These are phyloP conservation scores for Panicum virgatum DNA, from an alignment of 202 grass and related monocot species.

Conservation along the genomic window DNA sequence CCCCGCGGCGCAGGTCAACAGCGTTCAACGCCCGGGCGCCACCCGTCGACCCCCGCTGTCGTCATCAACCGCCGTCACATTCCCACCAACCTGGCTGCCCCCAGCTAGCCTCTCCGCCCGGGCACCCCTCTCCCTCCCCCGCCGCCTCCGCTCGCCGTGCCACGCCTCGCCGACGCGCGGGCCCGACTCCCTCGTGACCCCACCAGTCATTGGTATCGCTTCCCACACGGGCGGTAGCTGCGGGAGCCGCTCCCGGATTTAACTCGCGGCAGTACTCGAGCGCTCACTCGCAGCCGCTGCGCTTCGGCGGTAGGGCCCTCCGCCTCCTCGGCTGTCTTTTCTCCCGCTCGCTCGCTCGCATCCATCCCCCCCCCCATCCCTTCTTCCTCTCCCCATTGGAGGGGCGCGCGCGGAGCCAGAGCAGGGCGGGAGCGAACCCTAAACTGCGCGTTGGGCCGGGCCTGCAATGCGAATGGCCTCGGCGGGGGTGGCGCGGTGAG, in stretches of 20 bases:
- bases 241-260: not conserved
- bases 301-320: not conserved
- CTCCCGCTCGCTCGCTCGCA: not conserved
- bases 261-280: not conserved
- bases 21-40: constrained; percentile 24
- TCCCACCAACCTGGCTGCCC: not conserved
- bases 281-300: not conserved
- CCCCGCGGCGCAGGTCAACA: not conserved
- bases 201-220: not conserved
- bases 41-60: not conserved
- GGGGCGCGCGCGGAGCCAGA: not conserved
- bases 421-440: constrained; percentile 12
- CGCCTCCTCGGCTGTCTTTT: not conserved
- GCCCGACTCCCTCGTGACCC: fast-evolving
- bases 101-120: not conserved
- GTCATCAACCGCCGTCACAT: constrained; percentile 26
- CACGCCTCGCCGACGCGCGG: not conserved
- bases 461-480: constrained; percentile 10
- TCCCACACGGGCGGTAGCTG: not conserved
- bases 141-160: not conserved
- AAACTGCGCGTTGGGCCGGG: not conserved
- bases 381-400: not conserved
- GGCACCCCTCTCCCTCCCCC: not conserved
- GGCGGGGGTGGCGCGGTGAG: constrained; percentile 31
- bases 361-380: not conserved